A percentile compares a stretch with the other conserved stretches of the same genome.
Conservation (phyloP, 2,329 filamentous ascomycete species). For the Arthroderma sp. region DNA sequence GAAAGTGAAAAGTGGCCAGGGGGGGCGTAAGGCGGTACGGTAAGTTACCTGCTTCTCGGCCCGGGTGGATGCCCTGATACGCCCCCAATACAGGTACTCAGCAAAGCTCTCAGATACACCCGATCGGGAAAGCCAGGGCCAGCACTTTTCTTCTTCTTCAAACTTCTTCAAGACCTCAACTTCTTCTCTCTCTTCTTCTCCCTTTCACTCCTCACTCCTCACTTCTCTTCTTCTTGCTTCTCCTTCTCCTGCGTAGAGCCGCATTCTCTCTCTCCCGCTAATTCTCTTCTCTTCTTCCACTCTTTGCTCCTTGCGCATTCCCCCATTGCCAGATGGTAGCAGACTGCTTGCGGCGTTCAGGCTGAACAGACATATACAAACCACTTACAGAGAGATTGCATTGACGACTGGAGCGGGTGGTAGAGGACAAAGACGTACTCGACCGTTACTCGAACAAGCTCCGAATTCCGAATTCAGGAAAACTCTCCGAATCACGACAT, state of each 20-base stretch:
- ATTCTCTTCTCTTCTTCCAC: constrained; percentile 8
- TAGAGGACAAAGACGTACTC: too few species aligned
- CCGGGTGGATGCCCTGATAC: neutral
- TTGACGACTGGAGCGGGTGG: neutral
- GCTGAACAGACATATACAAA: neutral
- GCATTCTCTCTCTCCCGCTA: neutral
- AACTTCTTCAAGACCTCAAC: constrained; percentile 8
- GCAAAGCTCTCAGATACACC: neutral
- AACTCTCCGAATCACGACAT: constrained; percentile 4
- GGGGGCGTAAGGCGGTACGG: neutral
- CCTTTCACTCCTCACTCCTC: constrained; percentile 6
- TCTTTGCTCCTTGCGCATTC: constrained; percentile 6
- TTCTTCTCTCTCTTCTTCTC: constrained; percentile 6
- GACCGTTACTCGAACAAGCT: neutral
- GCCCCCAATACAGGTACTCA: neutral
- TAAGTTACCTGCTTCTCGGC: neutral
- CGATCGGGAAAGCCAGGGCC: constrained; percentile 2
- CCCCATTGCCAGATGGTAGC: neutral
- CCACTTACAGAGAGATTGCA: neutral
- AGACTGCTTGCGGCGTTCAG: neutral
- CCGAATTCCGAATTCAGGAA: neutral
- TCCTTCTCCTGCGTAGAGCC: constrained; percentile 1
- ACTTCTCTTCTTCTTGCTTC: constrained; percentile 2
- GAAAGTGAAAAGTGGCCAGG: too few species aligned
- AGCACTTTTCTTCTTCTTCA: constrained; percentile 7